These are phyloP conservation scores for Sphagnum tenellum DNA, from an alignment of 225 moss, liverwort and hornwort species.

Conservation along the genomic window DNA sequence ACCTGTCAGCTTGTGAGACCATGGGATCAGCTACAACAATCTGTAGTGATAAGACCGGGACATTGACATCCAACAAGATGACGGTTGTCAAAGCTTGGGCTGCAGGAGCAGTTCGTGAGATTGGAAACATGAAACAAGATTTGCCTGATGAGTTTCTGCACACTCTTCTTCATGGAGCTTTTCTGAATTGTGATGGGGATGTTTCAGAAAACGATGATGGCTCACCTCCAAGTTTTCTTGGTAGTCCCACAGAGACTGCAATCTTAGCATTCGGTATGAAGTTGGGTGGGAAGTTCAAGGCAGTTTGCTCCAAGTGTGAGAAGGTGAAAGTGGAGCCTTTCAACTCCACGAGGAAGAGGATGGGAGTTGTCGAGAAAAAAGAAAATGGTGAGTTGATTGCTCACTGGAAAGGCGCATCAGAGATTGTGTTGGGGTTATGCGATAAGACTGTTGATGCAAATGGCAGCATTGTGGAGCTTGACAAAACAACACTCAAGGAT, in stretches of 20 bases:
- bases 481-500: conserved; percentile 2
- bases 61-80: conserved; percentile 17
- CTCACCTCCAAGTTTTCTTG: conserved; percentile 4
- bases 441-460: conserved; percentile 10
- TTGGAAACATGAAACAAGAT: neutral
- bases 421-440: conserved; percentile 7
- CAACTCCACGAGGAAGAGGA: conserved; percentile 17
- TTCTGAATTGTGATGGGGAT: conserved; percentile 9
- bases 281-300: conserved; percentile 7
- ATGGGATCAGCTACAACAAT: conserved; percentile 15
- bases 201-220: conserved; percentile 8
- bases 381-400: conserved; percentile 1
- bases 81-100: conserved; percentile 11
- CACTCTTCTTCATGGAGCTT: conserved; percentile 7
- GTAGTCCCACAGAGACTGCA: conserved; percentile 12
- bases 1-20: conserved; percentile 16
- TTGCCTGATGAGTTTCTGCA: conserved; percentile 4
- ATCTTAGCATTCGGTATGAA: conserved; percentile 9
- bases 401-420: conserved; percentile 16
- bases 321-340: conserved; percentile 10
- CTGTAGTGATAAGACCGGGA: conserved; percentile 18
- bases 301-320: conserved; percentile 5
- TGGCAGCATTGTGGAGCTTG: conserved; percentile 6
- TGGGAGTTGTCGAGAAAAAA: conserved; percentile 9
- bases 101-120: conserved; percentile 5